These are phyloP conservation scores for Plantago coronopus DNA, from an alignment of 305 asterid genomes.

Conservation along the genomic window DNA sequence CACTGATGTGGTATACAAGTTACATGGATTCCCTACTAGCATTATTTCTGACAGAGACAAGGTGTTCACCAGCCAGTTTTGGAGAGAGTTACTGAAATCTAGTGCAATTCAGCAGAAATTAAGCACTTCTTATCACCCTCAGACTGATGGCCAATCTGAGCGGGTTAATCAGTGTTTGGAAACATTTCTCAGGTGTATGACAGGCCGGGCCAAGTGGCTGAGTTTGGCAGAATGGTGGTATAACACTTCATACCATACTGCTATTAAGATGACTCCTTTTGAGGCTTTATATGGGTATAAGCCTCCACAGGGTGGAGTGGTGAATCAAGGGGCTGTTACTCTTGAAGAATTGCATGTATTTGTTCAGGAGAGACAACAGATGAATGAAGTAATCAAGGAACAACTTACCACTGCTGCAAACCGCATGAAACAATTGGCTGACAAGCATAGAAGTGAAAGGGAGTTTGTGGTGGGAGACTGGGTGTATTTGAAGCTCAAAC, in stretches of 20 bases:
- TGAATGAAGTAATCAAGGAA: no score
- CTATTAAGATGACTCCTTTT: background rate
- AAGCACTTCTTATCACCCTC: background rate
- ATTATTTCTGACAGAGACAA: background rate
- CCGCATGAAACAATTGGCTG: background rate
- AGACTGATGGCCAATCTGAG: background rate
- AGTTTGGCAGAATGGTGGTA: no score
- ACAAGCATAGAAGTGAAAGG: background rate
- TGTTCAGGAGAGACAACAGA: background rate
- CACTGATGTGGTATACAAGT: no score
- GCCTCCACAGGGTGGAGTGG: background rate
- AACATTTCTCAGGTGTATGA: background rate
- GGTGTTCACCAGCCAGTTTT: no score
- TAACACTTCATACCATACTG: background rate
- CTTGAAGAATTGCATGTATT: background rate
- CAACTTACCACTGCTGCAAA: background rate
- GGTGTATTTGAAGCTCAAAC: background rate
- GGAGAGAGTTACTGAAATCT: no score
- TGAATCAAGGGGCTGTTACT: background rate
- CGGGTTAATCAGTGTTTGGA: constrained; percentile 2
- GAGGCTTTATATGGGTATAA: no score
- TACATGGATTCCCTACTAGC: no score
- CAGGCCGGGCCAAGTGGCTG: background rate
- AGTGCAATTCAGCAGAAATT: background rate
- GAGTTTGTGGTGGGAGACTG: background rate